phyloP scores from a whole-genome alignment of 2,329 filamentous ascomycete species.

The Neospermospora avenae region DNA sequence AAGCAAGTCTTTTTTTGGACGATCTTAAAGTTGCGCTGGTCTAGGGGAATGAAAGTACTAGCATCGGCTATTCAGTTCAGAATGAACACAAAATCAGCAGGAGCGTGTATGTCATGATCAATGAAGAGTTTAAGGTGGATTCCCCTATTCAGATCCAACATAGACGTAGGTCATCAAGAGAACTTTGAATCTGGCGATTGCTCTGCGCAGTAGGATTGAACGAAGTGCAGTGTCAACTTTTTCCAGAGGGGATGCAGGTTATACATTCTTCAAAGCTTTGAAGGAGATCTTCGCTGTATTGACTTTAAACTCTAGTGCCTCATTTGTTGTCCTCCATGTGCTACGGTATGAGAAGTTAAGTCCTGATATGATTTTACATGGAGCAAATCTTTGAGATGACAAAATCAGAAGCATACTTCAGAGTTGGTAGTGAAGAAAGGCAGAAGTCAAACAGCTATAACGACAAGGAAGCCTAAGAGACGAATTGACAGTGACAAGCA shows the following conservation, averaged over 20 bases:
- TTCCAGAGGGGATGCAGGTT: neutral
- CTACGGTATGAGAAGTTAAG: neutral
- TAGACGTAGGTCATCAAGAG: constrained; percentile 31
- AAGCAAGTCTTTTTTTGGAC: constrained; percentile 29
- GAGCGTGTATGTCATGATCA: constrained; percentile 27
- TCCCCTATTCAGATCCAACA: constrained; percentile 22
- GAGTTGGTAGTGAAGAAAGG: neutral
- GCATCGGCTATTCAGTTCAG: constrained; percentile 28
- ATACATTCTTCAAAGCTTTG: neutral
- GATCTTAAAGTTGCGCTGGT: constrained; percentile 22
- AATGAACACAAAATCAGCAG: constrained; percentile 32
- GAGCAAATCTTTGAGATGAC: neutral
- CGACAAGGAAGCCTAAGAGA: neutral
- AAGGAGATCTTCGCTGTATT: neutral
- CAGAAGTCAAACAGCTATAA: neutral
- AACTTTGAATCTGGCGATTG: neutral
- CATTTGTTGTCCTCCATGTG: neutral
- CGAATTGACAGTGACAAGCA: neutral
- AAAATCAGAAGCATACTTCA: neutral
- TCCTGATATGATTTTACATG: neutral
- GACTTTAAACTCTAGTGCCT: neutral
- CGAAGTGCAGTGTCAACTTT: neutral
- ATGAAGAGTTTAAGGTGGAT: constrained; percentile 31
- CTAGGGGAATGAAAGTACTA: constrained; percentile 16
- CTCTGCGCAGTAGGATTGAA: neutral